Conservation (phyloP, 1,284 basidiomycete species). For the Pseudomicrostroma phylloplanum region DNA sequence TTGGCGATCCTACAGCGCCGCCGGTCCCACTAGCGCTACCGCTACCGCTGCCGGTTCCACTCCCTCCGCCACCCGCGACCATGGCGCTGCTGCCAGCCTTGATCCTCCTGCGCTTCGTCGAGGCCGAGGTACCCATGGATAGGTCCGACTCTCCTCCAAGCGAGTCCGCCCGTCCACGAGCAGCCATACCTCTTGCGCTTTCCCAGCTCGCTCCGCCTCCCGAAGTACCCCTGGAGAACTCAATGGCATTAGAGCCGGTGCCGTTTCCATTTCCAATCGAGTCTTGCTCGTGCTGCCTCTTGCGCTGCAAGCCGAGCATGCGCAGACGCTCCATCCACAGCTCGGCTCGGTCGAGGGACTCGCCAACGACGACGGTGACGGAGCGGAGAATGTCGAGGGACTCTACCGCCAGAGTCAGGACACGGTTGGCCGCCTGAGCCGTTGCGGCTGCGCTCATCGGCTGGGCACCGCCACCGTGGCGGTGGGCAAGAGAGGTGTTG, state of each 20-base stretch:
- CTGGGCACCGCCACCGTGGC: constrained; percentile 6
- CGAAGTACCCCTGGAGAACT: constrained; percentile 11
- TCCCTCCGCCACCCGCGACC: not conserved
- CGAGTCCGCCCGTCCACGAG: constrained; percentile 19
- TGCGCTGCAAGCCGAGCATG: constrained; percentile 35
- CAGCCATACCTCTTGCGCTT: constrained; percentile 24
- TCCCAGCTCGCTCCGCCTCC: constrained; percentile 21
- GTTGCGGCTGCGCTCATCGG: constrained; percentile 33
- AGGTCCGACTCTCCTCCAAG: constrained; percentile 25
- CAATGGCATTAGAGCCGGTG: constrained; percentile 6
- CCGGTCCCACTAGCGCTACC: not conserved
- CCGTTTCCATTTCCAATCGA: constrained; percentile 17
- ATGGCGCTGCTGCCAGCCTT: constrained; percentile 10
- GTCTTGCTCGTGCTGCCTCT: constrained; percentile 34
- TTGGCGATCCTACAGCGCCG: too few species aligned
- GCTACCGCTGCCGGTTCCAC: not conserved
- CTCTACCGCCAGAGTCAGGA: constrained; percentile 78
- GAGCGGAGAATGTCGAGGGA: constrained; percentile 83
- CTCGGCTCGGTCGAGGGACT: constrained; percentile 79
- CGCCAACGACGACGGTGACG: constrained; percentile 76
- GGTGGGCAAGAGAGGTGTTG: constrained; percentile 11
- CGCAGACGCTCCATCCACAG: constrained; percentile 59
- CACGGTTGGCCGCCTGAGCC: constrained; percentile 66
- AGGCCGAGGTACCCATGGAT: constrained; percentile 30
- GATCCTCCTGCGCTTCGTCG: constrained; percentile 25